Base-by-base conservation (phyloP, 139 green algal species). In the Trebouxia sp. region DNA sequence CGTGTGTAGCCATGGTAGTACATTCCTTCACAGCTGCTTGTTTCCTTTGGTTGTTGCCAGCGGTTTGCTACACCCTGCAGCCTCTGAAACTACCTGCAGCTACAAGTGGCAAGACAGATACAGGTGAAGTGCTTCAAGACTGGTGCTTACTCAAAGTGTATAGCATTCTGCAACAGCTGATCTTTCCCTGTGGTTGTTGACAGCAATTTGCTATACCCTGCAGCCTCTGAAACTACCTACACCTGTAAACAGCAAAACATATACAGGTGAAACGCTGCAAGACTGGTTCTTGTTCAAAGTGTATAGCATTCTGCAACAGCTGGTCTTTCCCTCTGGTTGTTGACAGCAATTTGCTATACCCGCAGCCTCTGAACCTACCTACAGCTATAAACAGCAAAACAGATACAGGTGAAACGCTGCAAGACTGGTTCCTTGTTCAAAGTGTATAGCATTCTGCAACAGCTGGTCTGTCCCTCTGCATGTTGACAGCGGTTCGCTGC, bases 41-140 rank as follows among this genome's bases (percentile, higher is more conserved):
- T 97, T 92, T 78, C 94, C 94, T 15, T 89, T 93, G 65, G 87
- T 90, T n/a, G 92, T 94, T 0, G 95, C 98, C 89, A 93, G 89
- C 65, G 95, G 94, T 53, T 41, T 89, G 48, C 84, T 90, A 22
- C 58, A 76, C 0, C 85, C 82, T 3, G 26, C 81, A 0, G 86
- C 82, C 82, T 80, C 85, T 0, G 69, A 66, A 22, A 82, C 65
- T 65, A 88, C 37, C 55, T 92, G 90, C 85, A 70, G 83, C 43
- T 90, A 88, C 50, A 62, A 30, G 39, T 81, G 85, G 9, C 51
- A 80, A 5, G 53, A 76, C 55, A 62, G 67, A 10, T 82, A 82
- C 81, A 83, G 65, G 76, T 75, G 58, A 10, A n/a, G n/a, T n/a
- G n/a, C n/a, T n/a, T n/a, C n/a, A n/a, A n/a, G n/a, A n/a, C n/a